Evolutionary conservation across 805 yeast genomes (phyloP), one percentile per base, ranked within the genome.

Genomic region (Lachancea waltii): DNA sequence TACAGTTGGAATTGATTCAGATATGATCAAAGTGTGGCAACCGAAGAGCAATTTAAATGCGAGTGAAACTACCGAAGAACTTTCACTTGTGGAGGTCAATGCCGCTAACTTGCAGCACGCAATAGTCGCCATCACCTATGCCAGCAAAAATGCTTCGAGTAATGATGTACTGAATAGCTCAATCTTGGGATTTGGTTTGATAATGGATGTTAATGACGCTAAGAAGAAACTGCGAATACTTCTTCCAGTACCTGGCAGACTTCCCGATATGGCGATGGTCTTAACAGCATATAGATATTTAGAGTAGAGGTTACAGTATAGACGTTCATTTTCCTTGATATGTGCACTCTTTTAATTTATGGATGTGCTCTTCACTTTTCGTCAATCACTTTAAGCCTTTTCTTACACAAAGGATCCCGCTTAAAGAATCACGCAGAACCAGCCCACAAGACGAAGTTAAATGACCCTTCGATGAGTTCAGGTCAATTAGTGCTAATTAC

Each of bases 181-280:
- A 36, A 79, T 85, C 0, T 55, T 85, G 46, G 97, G 98, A 0
- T 90, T 77, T 61, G 84, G 81, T 3, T 81, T 85, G 45, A 75
- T 58, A 8, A 63, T 70, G 13, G 80, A 77, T 45, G 84, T 78
- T 16, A 95, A 89, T 52, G 97, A 90, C 46, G 64, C 74, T 11
- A 80, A 79, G 51, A 70, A 73, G 11, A 81, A 75, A 48, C 54
- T 85, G 39, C 80, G 80, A 51, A 68, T 92, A 7, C 66, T 90
- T 44, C 68, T 87, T 44, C 97, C 99, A 0, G 81, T 85, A 4
- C 96, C 95, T 2, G 94, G 95, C 1, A 66, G 80, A 28, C 64
- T 89, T 17, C 98, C 98, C 0, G 70, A 78, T 18, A 75, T 79
- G 45, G 78, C 83, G 2, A 68, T 85, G 51, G 58, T 92, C 3